These are phyloP conservation scores for Penicillium canariense DNA, from an alignment of 495 filamentous ascomycete genomes.

Conservation along the genomic window DNA sequence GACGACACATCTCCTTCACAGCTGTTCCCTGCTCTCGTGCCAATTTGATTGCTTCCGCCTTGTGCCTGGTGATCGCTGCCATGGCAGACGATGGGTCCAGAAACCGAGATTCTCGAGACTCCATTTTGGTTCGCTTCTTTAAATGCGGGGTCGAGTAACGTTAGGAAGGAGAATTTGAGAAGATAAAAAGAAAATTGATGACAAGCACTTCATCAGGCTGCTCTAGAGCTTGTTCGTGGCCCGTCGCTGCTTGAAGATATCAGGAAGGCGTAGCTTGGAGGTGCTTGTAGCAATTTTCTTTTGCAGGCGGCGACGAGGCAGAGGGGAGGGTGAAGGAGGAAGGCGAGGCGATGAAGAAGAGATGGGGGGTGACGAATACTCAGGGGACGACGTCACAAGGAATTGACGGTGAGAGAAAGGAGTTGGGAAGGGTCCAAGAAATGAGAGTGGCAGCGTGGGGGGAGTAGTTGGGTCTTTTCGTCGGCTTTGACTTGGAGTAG, in stretches of 20 bases:
- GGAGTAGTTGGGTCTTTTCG: background rate
- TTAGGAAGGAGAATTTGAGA: background rate
- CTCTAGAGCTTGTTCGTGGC: background rate
- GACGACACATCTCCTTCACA: slow-evolving; percentile 48
- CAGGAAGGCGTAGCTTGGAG: background rate
- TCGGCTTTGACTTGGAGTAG: background rate
- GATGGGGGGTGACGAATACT: background rate
- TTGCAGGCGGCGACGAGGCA: background rate
- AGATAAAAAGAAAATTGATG: background rate
- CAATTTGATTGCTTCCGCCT: slow-evolving; percentile 47
- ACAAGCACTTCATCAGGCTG: background rate
- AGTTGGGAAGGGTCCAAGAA: slow-evolving; percentile 3
- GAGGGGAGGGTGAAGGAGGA: background rate
- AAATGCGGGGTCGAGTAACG: too few species aligned
- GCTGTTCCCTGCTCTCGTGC: slow-evolving; percentile 49
- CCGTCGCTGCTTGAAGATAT: slow-evolving; percentile 1
- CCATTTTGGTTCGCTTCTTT: slow-evolving; percentile 23
- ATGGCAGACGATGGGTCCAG: slow-evolving; percentile 47
- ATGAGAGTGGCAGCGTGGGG: background rate
- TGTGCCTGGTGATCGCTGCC: slow-evolving; percentile 49
- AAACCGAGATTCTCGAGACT: slow-evolving; percentile 34
- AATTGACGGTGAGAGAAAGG: slow-evolving; percentile 3
- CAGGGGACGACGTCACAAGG: background rate
- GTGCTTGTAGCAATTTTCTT: background rate
- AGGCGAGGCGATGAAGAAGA: background rate